Evolutionary conservation across 2,329 filamentous ascomycete species (phyloP), one percentile per base, ranked within the genome.

Genomic region (Orbilia ellipsospora): DNA sequence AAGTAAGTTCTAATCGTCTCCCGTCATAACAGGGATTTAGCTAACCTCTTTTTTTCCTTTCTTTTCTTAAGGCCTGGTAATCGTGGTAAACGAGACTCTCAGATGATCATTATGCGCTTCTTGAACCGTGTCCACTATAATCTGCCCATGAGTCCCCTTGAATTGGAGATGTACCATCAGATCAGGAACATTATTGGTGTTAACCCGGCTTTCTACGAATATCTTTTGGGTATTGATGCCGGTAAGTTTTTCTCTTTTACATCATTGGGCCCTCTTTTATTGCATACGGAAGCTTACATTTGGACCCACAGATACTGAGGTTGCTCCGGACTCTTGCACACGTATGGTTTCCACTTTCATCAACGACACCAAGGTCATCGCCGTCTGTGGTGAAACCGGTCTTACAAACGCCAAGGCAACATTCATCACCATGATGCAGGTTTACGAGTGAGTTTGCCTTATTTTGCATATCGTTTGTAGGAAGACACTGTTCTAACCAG

Each of bases 111-210:
- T 77, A 99, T 99, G 95, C 91, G 95, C 78, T 99, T 99, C 90
- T 88, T 99, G 81, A 98, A 99, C 87, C 92, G 95, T 78, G 93
- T 99, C 57, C 95, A 99, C 85, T 97, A 99, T 87, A 97, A 97
- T 82, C 86, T 94, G 67, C 85, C 95, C 20, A 99, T 99, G 95
- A 96, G 90, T 80, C 95, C 95, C 2, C 87, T 99, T 79, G 95
- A 99, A 83, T 88, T 99, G 65, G 95, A 99, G 83, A 97, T 99
- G 89, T 95, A 97, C 82, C 95, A 99, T 82, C 95, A 99, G 81
- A 97, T 99, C 80, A 90, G 94, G 74, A 99, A 99, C 84, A 96
- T 99, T 78, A 99, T 99, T 78, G 95, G 95, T 75, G 95, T 99
- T 79, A 97, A 99, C 82, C 95, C 95, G 0, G 96, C 93, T 1